Evolutionary conservation across 257 asterid genomes (phyloP).

Genomic region (Avicennia marina): DNA sequence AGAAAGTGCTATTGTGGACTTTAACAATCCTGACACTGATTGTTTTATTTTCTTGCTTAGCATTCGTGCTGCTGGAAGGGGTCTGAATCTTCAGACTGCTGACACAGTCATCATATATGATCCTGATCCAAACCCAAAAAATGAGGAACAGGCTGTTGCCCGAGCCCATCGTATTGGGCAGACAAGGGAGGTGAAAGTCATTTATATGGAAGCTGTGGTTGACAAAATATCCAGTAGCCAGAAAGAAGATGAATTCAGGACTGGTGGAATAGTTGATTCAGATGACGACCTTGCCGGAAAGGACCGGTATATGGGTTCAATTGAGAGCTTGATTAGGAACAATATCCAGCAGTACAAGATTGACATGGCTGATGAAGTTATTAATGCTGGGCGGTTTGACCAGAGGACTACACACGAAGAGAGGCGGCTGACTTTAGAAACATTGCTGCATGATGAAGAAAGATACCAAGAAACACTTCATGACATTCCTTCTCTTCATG

Average conservation of each 20-base stretch:
- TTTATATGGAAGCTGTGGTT: constrained; percentile 98
- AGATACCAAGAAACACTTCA: constrained; percentile 95
- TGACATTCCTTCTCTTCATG: constrained; percentile 94
- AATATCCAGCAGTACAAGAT: constrained; percentile 97
- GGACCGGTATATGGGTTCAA: constrained; percentile 93
- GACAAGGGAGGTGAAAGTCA: constrained; percentile 96
- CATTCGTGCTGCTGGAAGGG: constrained; percentile 99
- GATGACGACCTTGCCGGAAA: constrained; percentile 97
- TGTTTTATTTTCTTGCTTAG: constrained; percentile 97
- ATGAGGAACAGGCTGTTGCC: constrained; percentile 99
- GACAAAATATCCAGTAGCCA: constrained; percentile 86
- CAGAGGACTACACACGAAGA: constrained; percentile 99
- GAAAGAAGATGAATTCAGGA: constrained; percentile 87
- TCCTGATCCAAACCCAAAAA: constrained; percentile 99
- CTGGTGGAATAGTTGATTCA: constrained; percentile 73
- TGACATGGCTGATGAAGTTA: constrained; percentile 99
- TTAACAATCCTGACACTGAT: constrained; percentile 81
- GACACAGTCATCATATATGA: constrained; percentile 97
- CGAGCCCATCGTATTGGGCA: constrained; percentile 99
- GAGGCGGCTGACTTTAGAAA: constrained; percentile 91
- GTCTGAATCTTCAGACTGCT: constrained; percentile 94
- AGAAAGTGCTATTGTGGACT: constrained; percentile 95
- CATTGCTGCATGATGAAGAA: constrained; percentile 93
- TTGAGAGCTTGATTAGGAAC: constrained; percentile 92
- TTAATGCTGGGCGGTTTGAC: constrained; percentile 98